Percentiles rank a stretch among this genome's conserved stretches.
Evolutionary conservation across 306 rosid species (phyloP).

Genomic region (Clitoria ternatea): DNA sequence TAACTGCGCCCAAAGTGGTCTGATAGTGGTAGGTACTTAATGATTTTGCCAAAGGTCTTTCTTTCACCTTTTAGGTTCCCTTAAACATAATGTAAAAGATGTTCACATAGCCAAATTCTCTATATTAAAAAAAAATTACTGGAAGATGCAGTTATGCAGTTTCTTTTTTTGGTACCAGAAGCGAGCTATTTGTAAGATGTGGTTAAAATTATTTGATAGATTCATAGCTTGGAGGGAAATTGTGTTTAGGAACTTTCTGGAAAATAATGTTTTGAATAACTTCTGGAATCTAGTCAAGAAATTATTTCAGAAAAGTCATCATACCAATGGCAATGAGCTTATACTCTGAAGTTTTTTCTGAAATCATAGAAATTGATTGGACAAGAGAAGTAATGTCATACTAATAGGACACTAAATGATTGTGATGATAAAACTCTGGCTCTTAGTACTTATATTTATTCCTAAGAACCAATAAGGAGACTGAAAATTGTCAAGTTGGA

Average conservation of each 20-base stretch:
- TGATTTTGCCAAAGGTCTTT: background rate
- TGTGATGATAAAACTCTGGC: background rate
- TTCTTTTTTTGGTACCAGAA: background rate
- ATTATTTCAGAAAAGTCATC: background rate
- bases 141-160: background rate
- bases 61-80: background rate
- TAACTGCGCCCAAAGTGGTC: constrained; percentile 2
- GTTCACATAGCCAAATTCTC: background rate
- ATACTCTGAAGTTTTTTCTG: background rate
- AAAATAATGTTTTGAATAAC: background rate
- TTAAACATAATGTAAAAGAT: background rate
- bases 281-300: background rate
- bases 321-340: background rate
- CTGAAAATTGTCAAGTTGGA: background rate
- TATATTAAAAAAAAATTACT: background rate
- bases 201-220: background rate
- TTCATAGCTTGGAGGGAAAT: background rate
- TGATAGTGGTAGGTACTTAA: background rate
- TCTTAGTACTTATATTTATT: background rate
- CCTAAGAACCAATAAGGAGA: background rate
- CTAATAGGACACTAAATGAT: background rate
- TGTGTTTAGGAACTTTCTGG: background rate
- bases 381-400: background rate
- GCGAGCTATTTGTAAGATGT: background rate
- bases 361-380: background rate